Evolutionary conservation across 2,329 filamentous ascomycete genomes (phyloP).

Genomic region (Ophidiomyces ophidiicola): DNA sequence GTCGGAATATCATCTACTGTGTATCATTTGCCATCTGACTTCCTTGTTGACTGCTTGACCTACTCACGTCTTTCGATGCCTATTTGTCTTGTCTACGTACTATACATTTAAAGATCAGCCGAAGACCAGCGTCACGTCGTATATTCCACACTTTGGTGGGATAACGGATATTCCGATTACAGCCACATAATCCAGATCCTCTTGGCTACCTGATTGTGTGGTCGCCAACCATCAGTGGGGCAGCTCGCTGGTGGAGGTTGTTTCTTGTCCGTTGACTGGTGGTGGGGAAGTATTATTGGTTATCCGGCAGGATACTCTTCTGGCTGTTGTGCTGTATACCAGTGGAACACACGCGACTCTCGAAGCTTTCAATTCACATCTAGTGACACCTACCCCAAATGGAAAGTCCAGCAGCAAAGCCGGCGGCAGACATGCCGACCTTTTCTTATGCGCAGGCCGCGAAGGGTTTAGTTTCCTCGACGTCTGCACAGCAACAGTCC

Average conservation of each 20-base stretch:
- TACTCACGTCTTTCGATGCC: constrained; percentile 3
- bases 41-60: background rate
- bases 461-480: constrained; percentile 55
- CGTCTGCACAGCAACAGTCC: constrained; percentile 31
- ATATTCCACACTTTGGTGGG: too few relatives aligned
- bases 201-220: background rate
- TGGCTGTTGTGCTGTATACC: background rate
- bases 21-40: too few relatives aligned
- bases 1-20: too few relatives aligned
- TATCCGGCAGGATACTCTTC: constrained; percentile 4
- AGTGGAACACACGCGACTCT: background rate
- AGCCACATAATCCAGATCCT: background rate
- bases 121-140: too few relatives aligned
- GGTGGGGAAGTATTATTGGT: constrained; percentile 1
- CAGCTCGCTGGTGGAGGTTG: constrained; percentile 14
- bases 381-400: constrained; percentile 22
- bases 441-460: constrained; percentile 97
- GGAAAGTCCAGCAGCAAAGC: constrained; percentile 30
- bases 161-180: too few relatives aligned
- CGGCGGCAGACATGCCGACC: constrained; percentile 37
- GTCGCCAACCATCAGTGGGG: constrained; percentile 12
- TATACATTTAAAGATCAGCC: constrained; percentile 3
- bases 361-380: background rate
- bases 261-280: constrained; percentile 5
- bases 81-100: background rate